Base-by-base conservation (phyloP, 2,329 filamentous ascomycete genomes). In the Phialophora chinensis region DNA sequence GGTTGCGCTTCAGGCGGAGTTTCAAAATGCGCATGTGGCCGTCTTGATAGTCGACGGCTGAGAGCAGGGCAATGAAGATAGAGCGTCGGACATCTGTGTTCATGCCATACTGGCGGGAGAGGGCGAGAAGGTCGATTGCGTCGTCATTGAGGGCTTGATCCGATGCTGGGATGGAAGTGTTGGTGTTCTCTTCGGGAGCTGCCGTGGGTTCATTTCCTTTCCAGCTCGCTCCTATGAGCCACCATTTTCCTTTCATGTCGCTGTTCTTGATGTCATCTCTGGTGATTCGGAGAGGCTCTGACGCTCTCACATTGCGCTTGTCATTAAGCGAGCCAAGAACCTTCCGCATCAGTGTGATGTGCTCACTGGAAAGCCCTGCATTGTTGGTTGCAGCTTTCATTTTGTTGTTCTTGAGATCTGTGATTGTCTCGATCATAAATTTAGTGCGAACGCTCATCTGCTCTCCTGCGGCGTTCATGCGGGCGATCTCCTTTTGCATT, bases 401-500 rank as follows among this genome's bases (percentile, higher is more conserved):
- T 66, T 92, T 92, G 79, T 95, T 97, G 81, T 96, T 97, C 77
- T 97, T 97, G 33, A 99, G 84, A 73, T 97, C 92, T 66, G 91
- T 92, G 77, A 99, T 97, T 0, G 91, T 95, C 74, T 98, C 94
- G 60, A 99, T 91, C 93, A 98, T 98, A 79, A 97, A 97, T 72
- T 91, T 96, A 1, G 94, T 97, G 63, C 95, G 89, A 10, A 93
- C 91, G 1, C 93, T 94, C 31, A 97, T 82, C 23, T 66, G 52
- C 33, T 69, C 63, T 23, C 88, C 90, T 12, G 82, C 82, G 73
- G 91, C 87, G 4, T 90, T 91, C 42, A 85, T 81, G 66, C 87
- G 88, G 0, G 87, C 82, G 2, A 93, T 86, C 1, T 89, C 87
- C 25, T 89, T 88, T 70, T 92, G 91, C 65, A 98, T 86, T 58